Conservation (phyloP, 306 rosid genomes). For the Calophaca sinica region DNA sequence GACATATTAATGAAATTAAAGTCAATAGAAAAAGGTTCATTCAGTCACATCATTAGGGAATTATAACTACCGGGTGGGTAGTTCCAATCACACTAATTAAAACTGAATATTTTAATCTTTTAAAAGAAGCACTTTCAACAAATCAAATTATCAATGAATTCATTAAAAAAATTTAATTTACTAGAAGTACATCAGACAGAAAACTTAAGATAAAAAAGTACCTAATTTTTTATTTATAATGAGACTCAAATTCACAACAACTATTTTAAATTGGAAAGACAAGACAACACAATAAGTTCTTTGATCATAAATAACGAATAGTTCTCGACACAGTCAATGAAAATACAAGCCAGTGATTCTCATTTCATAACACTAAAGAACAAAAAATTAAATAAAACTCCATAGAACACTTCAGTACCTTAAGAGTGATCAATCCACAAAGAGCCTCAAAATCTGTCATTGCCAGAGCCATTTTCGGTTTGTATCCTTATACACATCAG, state of each 20-base stretch:
- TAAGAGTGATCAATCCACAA: conserved; percentile 80
- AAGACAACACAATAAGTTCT: neutral
- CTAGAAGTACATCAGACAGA: too few species aligned
- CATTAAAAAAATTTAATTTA: conserved; percentile 23
- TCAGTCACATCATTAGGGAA: conserved; percentile 47
- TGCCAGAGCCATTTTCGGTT: conserved; percentile 98
- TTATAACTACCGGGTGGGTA: conserved; percentile 38
- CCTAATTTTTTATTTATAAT: conserved; percentile 4
- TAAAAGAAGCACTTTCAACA: neutral
- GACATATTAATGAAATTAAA: neutral
- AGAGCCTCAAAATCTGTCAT: conserved; percentile 85
- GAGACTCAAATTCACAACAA: conserved; percentile 36
- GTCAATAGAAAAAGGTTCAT: conserved; percentile 1
- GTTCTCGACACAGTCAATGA: neutral
- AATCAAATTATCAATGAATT: conserved; percentile 8
- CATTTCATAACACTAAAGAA: neutral
- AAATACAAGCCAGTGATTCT: conserved; percentile 3
- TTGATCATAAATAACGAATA: too few species aligned
- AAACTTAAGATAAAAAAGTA: neutral
- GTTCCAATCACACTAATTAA: conserved; percentile 39
- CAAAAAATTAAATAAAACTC: neutral
- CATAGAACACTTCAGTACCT: conserved; percentile 51
- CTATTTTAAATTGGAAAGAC: neutral
- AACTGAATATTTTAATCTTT: conserved; percentile 23
- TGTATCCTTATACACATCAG: conserved; percentile 83